Evolutionary conservation across 306 rosid genomes (phyloP).

Genomic region (Vigna radiata): DNA sequence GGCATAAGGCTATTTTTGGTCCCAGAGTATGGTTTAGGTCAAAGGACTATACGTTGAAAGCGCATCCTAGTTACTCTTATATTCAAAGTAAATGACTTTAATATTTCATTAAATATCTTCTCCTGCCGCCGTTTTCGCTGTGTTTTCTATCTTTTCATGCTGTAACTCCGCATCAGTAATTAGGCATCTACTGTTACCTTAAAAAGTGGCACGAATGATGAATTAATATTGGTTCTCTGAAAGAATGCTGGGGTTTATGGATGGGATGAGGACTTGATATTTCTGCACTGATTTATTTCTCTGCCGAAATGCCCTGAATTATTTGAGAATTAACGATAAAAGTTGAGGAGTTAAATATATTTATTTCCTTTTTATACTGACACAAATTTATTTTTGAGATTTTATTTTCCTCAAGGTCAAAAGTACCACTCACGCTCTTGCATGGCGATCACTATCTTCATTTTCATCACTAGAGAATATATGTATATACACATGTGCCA

Average conservation of each 20-base stretch:
- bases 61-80: background rate
- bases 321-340: no score
- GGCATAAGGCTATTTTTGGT: slow-evolving; percentile 23
- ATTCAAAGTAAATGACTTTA: background rate
- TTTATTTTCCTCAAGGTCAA: no score
- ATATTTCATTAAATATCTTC: background rate
- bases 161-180: background rate
- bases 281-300: no score
- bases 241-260: background rate
- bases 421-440: no score
- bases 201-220: background rate
- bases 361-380: no score
- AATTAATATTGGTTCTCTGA: background rate
- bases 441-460: no score
- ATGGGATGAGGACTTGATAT: background rate
- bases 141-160: background rate
- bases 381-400: no score
- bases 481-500: no score
- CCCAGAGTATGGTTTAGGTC: slow-evolving; percentile 23
- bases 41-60: background rate
- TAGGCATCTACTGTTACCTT: background rate
- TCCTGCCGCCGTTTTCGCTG: background rate
- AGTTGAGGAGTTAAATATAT: no score
- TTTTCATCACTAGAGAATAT: no score
- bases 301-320: no score